Evolutionary conservation across 257 asterid genomes (phyloP).

Genomic region (Solanum peruvianum): DNA sequence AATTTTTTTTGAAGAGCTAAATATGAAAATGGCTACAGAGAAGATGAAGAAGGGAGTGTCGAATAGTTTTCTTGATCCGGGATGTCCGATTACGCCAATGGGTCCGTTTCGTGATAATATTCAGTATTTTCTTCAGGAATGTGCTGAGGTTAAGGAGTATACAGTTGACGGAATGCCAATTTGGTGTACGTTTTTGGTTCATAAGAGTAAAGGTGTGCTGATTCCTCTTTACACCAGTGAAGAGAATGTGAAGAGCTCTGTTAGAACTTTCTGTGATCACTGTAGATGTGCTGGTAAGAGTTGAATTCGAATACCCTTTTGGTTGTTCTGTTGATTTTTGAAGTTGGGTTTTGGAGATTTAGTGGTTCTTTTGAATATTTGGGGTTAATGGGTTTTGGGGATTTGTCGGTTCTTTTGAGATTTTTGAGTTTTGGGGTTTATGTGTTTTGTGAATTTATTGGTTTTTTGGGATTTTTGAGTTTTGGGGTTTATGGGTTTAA

Average conservation of each 20-base stretch:
- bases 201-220: conserved; percentile 44
- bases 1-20: neutral
- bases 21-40: conserved; percentile 15
- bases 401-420: neutral
- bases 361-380: neutral
- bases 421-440: neutral
- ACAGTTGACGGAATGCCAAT: conserved; percentile 45
- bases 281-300: conserved; percentile 61
- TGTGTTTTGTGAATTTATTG: neutral
- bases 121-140: conserved; percentile 47
- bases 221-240: conserved; percentile 73
- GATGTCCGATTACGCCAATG: conserved; percentile 23
- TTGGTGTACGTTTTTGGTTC: conserved; percentile 64
- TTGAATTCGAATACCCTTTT: neutral
- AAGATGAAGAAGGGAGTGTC: conserved; percentile 16
- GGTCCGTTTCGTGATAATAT: conserved; percentile 71
- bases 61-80: conserved; percentile 51
- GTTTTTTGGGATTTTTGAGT: neutral
- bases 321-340: neutral
- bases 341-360: neutral
- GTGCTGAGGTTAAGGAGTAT: conserved; percentile 47
- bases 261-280: conserved; percentile 53
- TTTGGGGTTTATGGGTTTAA: neutral
- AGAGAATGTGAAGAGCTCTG: conserved; percentile 44
- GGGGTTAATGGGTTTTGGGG: neutral